These are phyloP conservation scores for Calonectria crousiana DNA, from an alignment of 2,329 filamentous ascomycete species.

Conservation along the genomic window DNA sequence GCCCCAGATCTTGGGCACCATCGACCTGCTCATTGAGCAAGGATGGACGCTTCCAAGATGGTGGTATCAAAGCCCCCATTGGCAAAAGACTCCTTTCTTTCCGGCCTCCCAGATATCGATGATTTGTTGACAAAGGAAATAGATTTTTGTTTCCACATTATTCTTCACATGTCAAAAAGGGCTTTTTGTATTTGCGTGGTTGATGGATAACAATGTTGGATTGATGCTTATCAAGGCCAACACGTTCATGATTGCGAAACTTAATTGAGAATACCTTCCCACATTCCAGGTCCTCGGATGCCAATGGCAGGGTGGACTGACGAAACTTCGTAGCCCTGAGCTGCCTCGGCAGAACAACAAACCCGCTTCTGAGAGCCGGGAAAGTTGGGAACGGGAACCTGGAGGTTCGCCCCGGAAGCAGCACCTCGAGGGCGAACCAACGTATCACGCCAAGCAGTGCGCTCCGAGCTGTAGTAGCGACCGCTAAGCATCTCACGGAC, in stretches of 20 bases:
- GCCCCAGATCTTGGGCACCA: slow-evolving; percentile 48
- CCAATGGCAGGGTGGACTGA: slow-evolving; percentile 63
- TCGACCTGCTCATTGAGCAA: slow-evolving; percentile 50
- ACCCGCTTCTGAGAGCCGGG: slow-evolving; percentile 72
- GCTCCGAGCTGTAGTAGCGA: slow-evolving; percentile 45
- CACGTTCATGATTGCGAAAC: slow-evolving; percentile 21
- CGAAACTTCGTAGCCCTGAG: slow-evolving; percentile 59
- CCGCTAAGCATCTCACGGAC: slow-evolving; percentile 72
- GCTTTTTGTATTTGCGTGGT: slow-evolving; percentile 34
- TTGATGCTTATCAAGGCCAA: slow-evolving; percentile 33
- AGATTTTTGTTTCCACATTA: slow-evolving; percentile 41
- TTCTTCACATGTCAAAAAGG: slow-evolving; percentile 38
- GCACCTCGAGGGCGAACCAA: slow-evolving; percentile 52
- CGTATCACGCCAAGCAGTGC: slow-evolving; percentile 51
- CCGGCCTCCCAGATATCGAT: slow-evolving; percentile 41
- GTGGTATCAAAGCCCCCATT: slow-evolving; percentile 47
- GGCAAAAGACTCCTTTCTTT: slow-evolving; percentile 47
- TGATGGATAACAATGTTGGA: slow-evolving; percentile 37
- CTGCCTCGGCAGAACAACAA: slow-evolving; percentile 73
- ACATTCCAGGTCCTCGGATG: slow-evolving; percentile 72
- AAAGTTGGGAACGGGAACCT: slow-evolving; percentile 56
- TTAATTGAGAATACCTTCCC: slow-evolving; percentile 73
- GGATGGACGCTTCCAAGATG: slow-evolving; percentile 42
- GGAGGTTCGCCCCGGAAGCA: slow-evolving; percentile 43
- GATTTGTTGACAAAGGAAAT: slow-evolving; percentile 44